Percentiles rank a stretch among this genome's conserved stretches.
Evolutionary conservation across 1,284 basidiomycete genomes (phyloP).

Genomic region (Heterobasidion occidentale): DNA sequence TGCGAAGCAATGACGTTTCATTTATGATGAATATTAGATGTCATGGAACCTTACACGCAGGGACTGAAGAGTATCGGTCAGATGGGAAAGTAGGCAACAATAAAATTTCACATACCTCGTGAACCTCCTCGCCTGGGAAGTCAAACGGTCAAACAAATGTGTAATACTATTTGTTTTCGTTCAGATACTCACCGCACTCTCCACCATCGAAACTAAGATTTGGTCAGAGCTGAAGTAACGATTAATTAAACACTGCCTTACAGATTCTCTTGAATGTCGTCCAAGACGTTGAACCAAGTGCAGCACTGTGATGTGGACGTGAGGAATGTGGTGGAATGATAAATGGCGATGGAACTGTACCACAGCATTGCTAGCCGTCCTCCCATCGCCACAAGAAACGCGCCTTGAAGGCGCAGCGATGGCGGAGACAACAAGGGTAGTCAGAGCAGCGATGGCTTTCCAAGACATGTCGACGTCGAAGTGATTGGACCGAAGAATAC

Average conservation of each 20-base stretch:
- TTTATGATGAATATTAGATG: background rate
- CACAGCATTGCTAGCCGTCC: slow-evolving; percentile 4
- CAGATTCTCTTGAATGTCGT: slow-evolving; percentile 16
- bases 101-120: slow-evolving; percentile 8
- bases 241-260: slow-evolving; percentile 1
- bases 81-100: background rate
- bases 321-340: background rate
- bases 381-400: slow-evolving; percentile 6
- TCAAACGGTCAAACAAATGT: slow-evolving; percentile 2
- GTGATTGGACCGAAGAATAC: background rate
- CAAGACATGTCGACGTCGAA: slow-evolving; percentile 5
- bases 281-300: slow-evolving; percentile 17
- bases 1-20: background rate
- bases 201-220: slow-evolving; percentile 15
- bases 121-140: slow-evolving; percentile 12
- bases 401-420: slow-evolving; percentile 3
- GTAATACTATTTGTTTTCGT: background rate
- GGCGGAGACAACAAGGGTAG: slow-evolving; percentile 2
- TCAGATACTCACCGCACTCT: slow-evolving; percentile 11
- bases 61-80: slow-evolving; percentile 9
- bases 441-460: slow-evolving; percentile 4
- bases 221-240: background rate
- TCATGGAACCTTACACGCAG: slow-evolving; percentile 11
- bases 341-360: background rate
- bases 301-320: slow-evolving; percentile 12